A percentile compares a stretch with the other conserved stretches of the same genome.
Evolutionary conservation across 2,329 filamentous ascomycete genomes (phyloP).

Genomic region (Pseudogymnoascus sp.): DNA sequence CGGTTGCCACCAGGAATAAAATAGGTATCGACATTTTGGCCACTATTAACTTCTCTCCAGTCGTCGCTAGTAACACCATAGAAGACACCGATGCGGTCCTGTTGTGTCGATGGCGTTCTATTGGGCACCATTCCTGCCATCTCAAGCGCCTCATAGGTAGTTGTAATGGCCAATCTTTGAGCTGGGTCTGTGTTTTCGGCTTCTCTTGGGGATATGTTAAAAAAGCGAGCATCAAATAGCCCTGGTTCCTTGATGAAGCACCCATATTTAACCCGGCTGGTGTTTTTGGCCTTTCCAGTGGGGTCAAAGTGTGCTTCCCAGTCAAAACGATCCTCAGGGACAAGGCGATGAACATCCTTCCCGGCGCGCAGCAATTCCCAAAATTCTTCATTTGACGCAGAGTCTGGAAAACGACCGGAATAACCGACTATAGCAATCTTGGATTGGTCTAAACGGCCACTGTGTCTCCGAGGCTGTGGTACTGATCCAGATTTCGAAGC

Average conservation of each 20-base stretch:
- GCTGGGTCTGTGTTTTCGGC: slow-evolving; percentile 72
- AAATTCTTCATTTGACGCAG: slow-evolving; percentile 59
- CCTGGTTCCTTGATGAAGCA: slow-evolving; percentile 64
- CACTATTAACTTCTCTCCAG: slow-evolving; percentile 17
- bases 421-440: slow-evolving; percentile 81
- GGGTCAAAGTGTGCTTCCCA: slow-evolving; percentile 62
- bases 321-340: slow-evolving; percentile 61
- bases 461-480: not conserved
- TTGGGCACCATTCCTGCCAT: slow-evolving; percentile 61
- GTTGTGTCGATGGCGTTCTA: slow-evolving; percentile 27
- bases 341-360: slow-evolving; percentile 56
- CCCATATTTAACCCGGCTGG: slow-evolving; percentile 64
- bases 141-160: slow-evolving; percentile 71
- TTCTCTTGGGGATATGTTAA: slow-evolving; percentile 76
- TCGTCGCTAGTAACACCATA: slow-evolving; percentile 19
- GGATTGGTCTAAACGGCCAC: slow-evolving; percentile 35
- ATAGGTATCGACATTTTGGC: slow-evolving; percentile 14
- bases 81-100: slow-evolving; percentile 30
- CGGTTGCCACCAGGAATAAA: slow-evolving; percentile 14
- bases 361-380: slow-evolving; percentile 71
- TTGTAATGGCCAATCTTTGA: slow-evolving; percentile 66
- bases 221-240: slow-evolving; percentile 70
- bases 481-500: not conserved
- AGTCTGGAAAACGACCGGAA: slow-evolving; percentile 67
- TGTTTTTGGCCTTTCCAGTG: slow-evolving; percentile 65